These are phyloP conservation scores for Dendrobium chrysotoxum DNA, from an alignment of 106 monocot species.

Conservation along the genomic window DNA sequence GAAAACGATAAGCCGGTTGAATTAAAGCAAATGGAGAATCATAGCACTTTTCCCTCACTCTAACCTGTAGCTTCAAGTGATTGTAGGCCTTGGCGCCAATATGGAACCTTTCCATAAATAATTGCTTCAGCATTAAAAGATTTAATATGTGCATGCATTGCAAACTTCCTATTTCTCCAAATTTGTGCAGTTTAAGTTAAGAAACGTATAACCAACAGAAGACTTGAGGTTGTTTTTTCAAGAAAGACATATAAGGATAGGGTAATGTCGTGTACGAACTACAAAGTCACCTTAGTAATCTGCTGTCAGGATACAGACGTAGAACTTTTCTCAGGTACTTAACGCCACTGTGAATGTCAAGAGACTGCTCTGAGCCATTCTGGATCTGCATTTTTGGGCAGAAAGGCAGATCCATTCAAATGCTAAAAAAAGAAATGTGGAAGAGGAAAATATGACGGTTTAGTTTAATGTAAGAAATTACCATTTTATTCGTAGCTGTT, in stretches of 20 bases:
- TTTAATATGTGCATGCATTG: not conserved
- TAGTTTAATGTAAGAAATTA: slow-evolving; percentile 12
- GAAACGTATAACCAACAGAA: not conserved
- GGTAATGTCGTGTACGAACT: not conserved
- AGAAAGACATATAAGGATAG: not conserved
- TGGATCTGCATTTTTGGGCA: slow-evolving; percentile 40
- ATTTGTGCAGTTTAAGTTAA: not conserved
- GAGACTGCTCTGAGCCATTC: slow-evolving; percentile 19
- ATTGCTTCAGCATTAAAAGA: not conserved
- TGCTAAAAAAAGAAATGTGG: not conserved
- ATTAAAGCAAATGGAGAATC: not conserved
- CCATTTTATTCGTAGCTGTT: slow-evolving; percentile 61
- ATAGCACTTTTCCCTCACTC: not conserved
- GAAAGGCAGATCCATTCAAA: not conserved
- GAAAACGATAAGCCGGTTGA: not conserved
- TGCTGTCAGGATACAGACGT: slow-evolving; percentile 72
- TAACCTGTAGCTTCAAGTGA: not conserved
- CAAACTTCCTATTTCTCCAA: not conserved
- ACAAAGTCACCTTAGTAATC: slow-evolving; percentile 60
- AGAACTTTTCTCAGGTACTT: slow-evolving; percentile 58
- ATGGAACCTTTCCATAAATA: not conserved
- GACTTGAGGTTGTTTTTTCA: not conserved
- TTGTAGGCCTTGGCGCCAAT: not conserved
- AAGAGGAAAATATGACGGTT: not conserved
- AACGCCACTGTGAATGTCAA: slow-evolving; percentile 39